Conservation (phyloP, 2,329 filamentous ascomycete species). For the Penicillium freii region DNA sequence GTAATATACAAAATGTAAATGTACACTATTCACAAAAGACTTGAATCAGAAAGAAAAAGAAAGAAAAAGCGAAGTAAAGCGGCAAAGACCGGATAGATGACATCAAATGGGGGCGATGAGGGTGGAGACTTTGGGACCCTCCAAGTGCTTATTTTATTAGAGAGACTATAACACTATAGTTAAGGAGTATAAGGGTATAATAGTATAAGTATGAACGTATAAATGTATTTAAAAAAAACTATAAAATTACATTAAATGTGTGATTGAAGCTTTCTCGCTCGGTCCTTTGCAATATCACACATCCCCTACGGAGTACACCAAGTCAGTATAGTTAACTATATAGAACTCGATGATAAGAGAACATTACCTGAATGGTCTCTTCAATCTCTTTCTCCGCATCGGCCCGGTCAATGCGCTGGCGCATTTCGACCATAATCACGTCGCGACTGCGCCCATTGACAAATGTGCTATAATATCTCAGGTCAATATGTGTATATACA, state of each 20-base stretch:
- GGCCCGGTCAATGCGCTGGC: conserved; percentile 65
- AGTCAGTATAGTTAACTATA: not conserved
- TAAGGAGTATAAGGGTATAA: too few species aligned
- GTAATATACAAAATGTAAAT: not conserved
- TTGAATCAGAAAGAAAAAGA: conserved; percentile 1
- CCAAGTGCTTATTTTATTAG: not conserved
- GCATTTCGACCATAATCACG: conserved; percentile 81
- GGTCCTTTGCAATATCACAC: conserved; percentile 84
- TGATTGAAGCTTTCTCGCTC: conserved; percentile 62
- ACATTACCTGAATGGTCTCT: conserved; percentile 68
- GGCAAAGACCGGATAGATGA: conserved; percentile 29
- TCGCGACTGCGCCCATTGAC: conserved; percentile 76
- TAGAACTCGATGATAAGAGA: not conserved
- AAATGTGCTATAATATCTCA: conserved; percentile 60
- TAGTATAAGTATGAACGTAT: not conserved
- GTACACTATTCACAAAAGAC: not conserved
- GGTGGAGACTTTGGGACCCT: conserved; percentile 6
- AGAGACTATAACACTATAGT: not conserved
- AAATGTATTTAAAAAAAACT: too few species aligned
- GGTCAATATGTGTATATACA: conserved; percentile 2
- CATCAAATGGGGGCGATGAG: conserved; percentile 25
- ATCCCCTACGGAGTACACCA: conserved; percentile 63
- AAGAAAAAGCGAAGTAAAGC: conserved; percentile 12
- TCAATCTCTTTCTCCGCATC: conserved; percentile 66
- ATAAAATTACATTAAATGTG: conserved; percentile 12